Percentiles rank a stretch among this genome's conserved stretches.
Conservation (phyloP, 1,139 yeast genomes). For the Kodamaea alishanica region DNA sequence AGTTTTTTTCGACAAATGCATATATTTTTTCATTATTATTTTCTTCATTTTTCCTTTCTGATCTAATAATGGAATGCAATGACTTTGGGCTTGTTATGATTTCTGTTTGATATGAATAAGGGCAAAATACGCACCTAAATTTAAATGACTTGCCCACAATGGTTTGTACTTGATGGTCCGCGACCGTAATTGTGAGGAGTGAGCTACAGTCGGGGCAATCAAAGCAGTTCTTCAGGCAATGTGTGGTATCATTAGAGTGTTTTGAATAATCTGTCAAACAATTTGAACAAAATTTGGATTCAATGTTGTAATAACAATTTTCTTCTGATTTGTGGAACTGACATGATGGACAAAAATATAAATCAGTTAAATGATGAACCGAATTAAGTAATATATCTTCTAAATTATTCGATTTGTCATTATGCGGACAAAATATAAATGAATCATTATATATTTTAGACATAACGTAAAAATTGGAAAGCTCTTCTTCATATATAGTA, state of each 20-base stretch:
- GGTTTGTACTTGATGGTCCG: constrained; percentile 19
- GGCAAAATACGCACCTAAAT: constrained; percentile 34
- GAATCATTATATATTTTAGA: constrained; percentile 22
- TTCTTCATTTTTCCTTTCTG: constrained; percentile 13
- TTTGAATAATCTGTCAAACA: constrained; percentile 36
- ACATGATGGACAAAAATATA: constrained; percentile 41
- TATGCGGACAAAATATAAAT: constrained; percentile 18
- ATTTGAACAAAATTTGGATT: constrained; percentile 33
- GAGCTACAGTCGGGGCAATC: constrained; percentile 37
- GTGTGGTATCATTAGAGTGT: constrained; percentile 16
- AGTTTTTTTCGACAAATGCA: background rate
- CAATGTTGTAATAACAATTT: constrained; percentile 25
- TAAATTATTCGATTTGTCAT: constrained; percentile 8
- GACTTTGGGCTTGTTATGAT: constrained; percentile 36
- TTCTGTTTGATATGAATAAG: constrained; percentile 25
- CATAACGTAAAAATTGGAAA: constrained; percentile 11
- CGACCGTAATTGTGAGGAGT: constrained; percentile 24
- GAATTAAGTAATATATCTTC: constrained; percentile 10
- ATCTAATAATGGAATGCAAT: constrained; percentile 26
- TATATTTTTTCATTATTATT: constrained; percentile 2
- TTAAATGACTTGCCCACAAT: constrained; percentile 31
- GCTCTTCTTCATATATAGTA: background rate
- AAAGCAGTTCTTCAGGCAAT: constrained; percentile 39
- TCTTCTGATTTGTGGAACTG: constrained; percentile 26
- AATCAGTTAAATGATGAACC: constrained; percentile 15